Evolutionary conservation across 1,284 basidiomycete species (phyloP), one percentile per base, ranked within the genome.

Genomic region (Sporisorium reilianum): DNA sequence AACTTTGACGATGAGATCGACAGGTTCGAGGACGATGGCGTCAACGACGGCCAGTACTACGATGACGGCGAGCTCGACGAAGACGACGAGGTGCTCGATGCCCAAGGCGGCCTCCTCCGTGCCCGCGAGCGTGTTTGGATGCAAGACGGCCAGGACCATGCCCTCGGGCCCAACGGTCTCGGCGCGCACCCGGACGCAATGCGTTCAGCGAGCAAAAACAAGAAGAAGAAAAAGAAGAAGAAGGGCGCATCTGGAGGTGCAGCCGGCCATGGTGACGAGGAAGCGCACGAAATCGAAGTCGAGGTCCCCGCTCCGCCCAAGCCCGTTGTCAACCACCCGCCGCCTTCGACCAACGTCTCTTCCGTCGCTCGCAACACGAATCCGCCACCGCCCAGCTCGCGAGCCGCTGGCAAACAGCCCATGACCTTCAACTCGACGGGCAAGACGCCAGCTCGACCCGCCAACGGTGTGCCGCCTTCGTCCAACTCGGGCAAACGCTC

Each of bases 381-480:
- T 83, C 68, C 76, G 8, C 75, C 74, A 10, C 80, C 77, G 60
- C 91, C 87, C 40, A 89, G 88, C 68, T 91, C 91, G 32, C 87
- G 91, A 30, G 91, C 91, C 12, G 90, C 90, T 46, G 91, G 91
- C 80, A 92, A 92, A 84, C 90, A 91, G 78, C 91, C 91, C 30
- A 91, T 92, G 91, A 80, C 78, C 11, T 79, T 81, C 59, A 78
- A 52, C 55, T 71, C 75, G 26, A 67, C 63, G 1, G 75, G 63
- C 50, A 80, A 79, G 60, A 64, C 71, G n/a, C 67, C 80, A 36
- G 73, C 79, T 20, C 74, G 79, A 71, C 84, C 87, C 42, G 67
- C 73, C 45, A 80, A 80, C 54, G 79, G 71, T 14, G 63, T 68
- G 18, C 71, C 75, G 10, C 66, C 77, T 12, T 84, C 88, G 23